Evolutionary conservation across 23 red algal genomes (phyloP), one percentile per base, ranked within the genome.

Genomic region (Gracilaria caudata): DNA sequence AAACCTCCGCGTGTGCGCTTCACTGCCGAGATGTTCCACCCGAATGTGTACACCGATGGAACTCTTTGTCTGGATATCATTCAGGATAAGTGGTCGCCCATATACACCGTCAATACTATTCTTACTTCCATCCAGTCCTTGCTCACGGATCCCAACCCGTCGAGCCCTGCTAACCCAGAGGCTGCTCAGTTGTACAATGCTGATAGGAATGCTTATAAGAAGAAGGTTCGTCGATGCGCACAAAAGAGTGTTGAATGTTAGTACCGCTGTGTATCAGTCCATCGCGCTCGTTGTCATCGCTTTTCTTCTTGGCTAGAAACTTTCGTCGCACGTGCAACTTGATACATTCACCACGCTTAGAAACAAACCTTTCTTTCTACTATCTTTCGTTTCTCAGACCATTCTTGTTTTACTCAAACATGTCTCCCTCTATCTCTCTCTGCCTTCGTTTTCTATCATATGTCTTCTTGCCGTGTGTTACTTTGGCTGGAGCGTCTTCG

Each of bases 21-120:
- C 64, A 95, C 92, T 5, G 92, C 89, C 60, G 93, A 98, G 73
- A 95, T 98, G 90, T 98, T 98, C 70, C 96, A 98, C 54, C 96
- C 96, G 11, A 98, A 98, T 54, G 88, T 98, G 3, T 95, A 98
- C 61, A 86, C 77, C 46, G 93, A 98, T 60, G 96, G 96, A 33
- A 98, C 82, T 29, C 66, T 98, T 28, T 98, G 96, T 84, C 60
- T 98, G n/a, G 92, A 94, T 63, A 94, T 98, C 29, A 94, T 98
- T 68, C 89, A 94, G 51, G 96, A 98, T 45, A 95, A 95, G 72
- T 98, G 96, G 96, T 95, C 92, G 0, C 92, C 96, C 24, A 92
- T 94, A 20, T 98, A 95, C 68, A 98, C 92, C 23, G 96, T 98
- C 24, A 93, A 92, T 77, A 95, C 80, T 38, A 98, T 98, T 51